A percentile compares a stretch with the other conserved stretches of the same genome.
Conservation (phyloP, 345 rosid species). For the Acer saccharum region DNA sequence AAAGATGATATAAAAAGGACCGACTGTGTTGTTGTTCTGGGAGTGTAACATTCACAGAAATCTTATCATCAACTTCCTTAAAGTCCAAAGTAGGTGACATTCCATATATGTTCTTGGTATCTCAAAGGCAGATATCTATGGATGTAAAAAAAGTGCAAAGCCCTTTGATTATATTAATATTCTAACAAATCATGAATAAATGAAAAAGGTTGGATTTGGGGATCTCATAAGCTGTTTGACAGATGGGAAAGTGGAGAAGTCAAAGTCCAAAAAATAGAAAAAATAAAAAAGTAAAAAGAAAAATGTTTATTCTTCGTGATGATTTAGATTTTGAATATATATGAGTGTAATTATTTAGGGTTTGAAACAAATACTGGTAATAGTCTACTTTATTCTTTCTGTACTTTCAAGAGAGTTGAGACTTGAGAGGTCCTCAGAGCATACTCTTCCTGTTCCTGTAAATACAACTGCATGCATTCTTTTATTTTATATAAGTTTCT, state of each 20-base stretch:
- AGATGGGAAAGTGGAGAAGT: conserved; percentile 3
- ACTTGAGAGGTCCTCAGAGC: not conserved
- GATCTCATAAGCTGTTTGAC: conserved; percentile 1
- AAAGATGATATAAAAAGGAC: not conserved
- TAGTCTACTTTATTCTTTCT: conserved; percentile 15
- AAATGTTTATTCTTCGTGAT: conserved; percentile 8
- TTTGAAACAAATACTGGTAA: conserved; percentile 11
- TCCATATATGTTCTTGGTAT: not conserved
- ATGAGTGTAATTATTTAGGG: conserved; percentile 11
- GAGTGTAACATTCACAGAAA: conserved; percentile 1
- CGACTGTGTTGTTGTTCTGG: not conserved
- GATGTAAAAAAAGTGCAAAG: not conserved
- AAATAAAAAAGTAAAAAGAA: not conserved
- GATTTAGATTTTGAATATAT: conserved; percentile 25
- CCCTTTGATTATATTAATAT: conserved; percentile 13
- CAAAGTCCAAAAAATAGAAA: conserved; percentile 4
- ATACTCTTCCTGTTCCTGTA: conserved; percentile 9
- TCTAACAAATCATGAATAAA: not conserved
- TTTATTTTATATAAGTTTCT: conserved; percentile 4
- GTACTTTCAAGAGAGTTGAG: not conserved
- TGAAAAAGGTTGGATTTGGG: conserved; percentile 8
- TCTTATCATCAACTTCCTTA: no score
- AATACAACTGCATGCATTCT: not conserved
- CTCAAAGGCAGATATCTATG: conserved; percentile 4
- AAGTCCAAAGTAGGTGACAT: not conserved